Evolutionary conservation across 345 rosid species (phyloP).

Genomic region (Eucalyptus erythrocorys): DNA sequence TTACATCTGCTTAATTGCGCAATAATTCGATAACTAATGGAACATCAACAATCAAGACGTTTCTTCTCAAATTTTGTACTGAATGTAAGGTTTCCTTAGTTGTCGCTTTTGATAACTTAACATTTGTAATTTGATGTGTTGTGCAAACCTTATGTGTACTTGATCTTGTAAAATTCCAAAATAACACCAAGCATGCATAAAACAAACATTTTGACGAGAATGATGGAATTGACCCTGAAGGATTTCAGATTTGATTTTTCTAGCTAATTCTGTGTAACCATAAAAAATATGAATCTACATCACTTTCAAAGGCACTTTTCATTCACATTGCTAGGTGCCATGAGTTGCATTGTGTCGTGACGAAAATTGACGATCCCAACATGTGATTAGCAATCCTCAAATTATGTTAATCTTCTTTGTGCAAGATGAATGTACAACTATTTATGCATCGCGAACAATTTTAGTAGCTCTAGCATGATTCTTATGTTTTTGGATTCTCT

Average conservation of each 20-base stretch:
- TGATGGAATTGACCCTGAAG: too few species aligned
- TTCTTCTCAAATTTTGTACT: not conserved
- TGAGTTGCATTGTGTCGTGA: rapidly evolving
- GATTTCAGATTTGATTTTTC: not conserved
- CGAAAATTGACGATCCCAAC: not conserved
- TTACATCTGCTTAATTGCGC: not conserved
- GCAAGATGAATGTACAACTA: not conserved
- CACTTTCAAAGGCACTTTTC: not conserved
- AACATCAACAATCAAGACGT: not conserved
- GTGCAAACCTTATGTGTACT: not conserved
- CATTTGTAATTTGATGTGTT: not conserved
- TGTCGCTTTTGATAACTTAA: not conserved
- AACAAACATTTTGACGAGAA: not conserved
- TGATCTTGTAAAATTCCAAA: not conserved
- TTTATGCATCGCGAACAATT: not conserved
- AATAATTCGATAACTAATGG: not conserved
- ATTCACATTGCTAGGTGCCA: not conserved
- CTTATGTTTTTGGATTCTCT: too few species aligned
- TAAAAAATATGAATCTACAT: not conserved
- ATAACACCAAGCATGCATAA: not conserved
- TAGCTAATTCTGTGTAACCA: not conserved
- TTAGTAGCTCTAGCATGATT: too few species aligned
- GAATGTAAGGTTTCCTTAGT: not conserved
- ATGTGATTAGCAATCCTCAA: not conserved
- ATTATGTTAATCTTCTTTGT: too few species aligned